Conservation (phyloP, 2,329 filamentous ascomycete species). For the Exophiala lecanii-corni region DNA sequence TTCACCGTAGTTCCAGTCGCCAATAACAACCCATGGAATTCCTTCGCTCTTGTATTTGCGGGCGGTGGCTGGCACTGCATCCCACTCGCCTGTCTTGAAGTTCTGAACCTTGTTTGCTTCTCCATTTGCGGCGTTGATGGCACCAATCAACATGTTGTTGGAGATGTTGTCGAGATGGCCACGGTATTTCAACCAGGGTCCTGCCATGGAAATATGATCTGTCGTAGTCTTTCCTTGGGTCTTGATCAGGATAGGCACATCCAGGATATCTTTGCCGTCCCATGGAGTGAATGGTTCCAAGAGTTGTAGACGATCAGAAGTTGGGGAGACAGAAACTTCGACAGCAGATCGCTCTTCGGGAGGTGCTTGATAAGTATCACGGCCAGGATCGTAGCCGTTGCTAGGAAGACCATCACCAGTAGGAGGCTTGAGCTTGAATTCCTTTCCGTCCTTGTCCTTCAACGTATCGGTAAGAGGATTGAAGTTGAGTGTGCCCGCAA, state of each 20-base stretch:
- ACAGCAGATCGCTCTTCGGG: constrained; percentile 71
- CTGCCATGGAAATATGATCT: constrained; percentile 95
- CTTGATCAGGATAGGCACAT: constrained; percentile 94
- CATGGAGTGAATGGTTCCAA: constrained; percentile 80
- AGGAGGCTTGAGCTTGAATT: constrained; percentile 81
- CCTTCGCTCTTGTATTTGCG: constrained; percentile 98
- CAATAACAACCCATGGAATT: constrained; percentile 93
- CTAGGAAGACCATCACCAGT: constrained; percentile 74
- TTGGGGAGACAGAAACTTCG: constrained; percentile 75
- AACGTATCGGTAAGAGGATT: constrained; percentile 90
- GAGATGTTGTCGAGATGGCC: constrained; percentile 99
- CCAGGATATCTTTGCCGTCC: constrained; percentile 83
- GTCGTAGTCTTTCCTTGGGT: constrained; percentile 93
- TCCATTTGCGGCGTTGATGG: constrained; percentile 90
- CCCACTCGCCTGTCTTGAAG: constrained; percentile 74
- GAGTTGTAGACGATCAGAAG: constrained; percentile 89
- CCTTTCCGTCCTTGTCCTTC: constrained; percentile 92
- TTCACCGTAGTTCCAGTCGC: constrained; percentile 99
- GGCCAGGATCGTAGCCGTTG: constrained; percentile 81
- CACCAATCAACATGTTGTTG: constrained; percentile 99
- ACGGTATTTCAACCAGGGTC: constrained; percentile 97
- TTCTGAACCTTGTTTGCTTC: constrained; percentile 98
- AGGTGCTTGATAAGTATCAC: constrained; percentile 93
- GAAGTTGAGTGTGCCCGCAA: constrained; percentile 83
- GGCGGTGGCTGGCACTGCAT: constrained; percentile 85